Evolutionary conservation across 805 yeast species (phyloP).

Genomic region (Barnettozyma californica): DNA sequence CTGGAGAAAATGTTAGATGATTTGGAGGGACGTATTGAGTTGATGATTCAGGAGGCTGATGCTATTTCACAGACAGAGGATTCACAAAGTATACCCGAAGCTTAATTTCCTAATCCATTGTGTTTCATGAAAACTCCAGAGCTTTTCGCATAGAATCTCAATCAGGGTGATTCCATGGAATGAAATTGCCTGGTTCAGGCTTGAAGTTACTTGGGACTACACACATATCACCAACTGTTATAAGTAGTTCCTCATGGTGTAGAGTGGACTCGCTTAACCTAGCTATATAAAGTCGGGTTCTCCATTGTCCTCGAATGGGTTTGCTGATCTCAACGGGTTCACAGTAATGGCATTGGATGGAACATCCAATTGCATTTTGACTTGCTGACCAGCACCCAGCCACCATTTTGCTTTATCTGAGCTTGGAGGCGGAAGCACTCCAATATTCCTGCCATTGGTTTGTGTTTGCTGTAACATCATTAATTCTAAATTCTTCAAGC

Average conservation of each 20-base stretch:
- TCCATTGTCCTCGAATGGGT: constrained; percentile 60
- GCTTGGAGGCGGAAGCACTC: constrained; percentile 80
- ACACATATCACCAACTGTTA: background rate
- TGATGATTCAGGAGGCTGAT: constrained; percentile 45
- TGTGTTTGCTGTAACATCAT: constrained; percentile 18
- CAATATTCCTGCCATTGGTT: constrained; percentile 21
- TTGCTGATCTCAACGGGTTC: constrained; percentile 64
- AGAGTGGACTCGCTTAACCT: background rate
- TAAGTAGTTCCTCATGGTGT: background rate
- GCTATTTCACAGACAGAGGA: constrained; percentile 4
- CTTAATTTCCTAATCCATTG: too few species aligned
- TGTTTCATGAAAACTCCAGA: too few species aligned
- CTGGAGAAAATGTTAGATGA: constrained; percentile 62
- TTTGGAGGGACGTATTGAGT: constrained; percentile 60
- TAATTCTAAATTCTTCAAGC: constrained; percentile 2
- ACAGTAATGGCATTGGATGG: constrained; percentile 37
- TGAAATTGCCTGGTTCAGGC: too few species aligned
- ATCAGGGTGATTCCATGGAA: too few species aligned
- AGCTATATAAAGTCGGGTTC: constrained; percentile 25
- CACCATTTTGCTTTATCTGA: constrained; percentile 86
- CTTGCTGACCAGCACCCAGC: constrained; percentile 63
- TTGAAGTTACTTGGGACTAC: background rate
- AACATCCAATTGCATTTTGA: constrained; percentile 47
- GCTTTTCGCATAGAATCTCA: too few species aligned
- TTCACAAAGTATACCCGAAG: background rate